A percentile compares a stretch with the other conserved stretches of the same genome.
Evolutionary conservation across 768 basidiomycete genomes (phyloP).

Genomic region (Candolleomyces aberdarensis): DNA sequence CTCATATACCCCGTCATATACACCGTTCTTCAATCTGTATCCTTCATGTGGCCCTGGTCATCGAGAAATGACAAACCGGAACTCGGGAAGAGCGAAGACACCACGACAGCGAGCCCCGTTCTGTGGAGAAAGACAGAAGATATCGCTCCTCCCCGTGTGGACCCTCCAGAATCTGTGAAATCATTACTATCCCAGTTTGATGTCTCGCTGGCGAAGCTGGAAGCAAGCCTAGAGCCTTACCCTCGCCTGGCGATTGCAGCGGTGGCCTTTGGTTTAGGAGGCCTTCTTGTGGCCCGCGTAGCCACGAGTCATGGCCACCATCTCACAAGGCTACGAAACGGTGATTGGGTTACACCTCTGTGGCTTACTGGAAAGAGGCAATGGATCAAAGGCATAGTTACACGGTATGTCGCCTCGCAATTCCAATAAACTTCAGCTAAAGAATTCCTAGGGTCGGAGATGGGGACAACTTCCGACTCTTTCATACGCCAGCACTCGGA

Average conservation of each 20-base stretch:
- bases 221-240: not conserved
- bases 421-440: not conserved
- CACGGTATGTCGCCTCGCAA: conserved; percentile 47
- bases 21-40: too few relatives aligned
- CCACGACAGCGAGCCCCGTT: not conserved
- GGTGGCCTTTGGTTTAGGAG: conserved; percentile 29
- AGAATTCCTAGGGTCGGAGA: conserved; percentile 65
- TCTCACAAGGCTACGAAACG: conserved; percentile 57
- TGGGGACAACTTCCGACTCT: conserved; percentile 85
- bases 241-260: conserved; percentile 9
- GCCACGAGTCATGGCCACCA: conserved; percentile 45
- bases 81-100: not conserved
- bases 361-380: conserved; percentile 47
- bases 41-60: not conserved
- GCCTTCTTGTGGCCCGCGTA: conserved; percentile 30
- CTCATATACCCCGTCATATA: too few relatives aligned
- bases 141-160: not conserved
- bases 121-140: not conserved
- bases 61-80: not conserved
- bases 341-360: conserved; percentile 68
- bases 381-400: conserved; percentile 81
- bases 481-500: conserved; percentile 78
- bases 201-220: not conserved
- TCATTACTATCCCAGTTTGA: not conserved
- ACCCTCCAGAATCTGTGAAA: not conserved